Conservation (phyloP, 352 stramenopile genomes). For the Phytophthora syringae region DNA sequence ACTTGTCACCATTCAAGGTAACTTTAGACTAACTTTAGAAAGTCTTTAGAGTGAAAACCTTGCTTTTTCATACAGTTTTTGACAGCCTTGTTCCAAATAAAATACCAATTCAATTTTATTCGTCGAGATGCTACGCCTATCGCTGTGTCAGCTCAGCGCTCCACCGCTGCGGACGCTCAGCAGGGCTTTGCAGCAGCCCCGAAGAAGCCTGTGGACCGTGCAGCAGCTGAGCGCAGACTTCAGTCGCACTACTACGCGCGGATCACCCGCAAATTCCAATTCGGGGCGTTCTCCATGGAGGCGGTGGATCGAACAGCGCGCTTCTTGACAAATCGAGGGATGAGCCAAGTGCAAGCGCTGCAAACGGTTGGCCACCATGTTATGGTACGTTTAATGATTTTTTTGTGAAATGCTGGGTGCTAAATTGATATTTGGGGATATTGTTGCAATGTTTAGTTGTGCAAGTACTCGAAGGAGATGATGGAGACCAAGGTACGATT, state of each 20-base stretch:
- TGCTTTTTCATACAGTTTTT: too few species aligned
- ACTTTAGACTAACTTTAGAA: too few species aligned
- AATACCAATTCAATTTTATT: too few species aligned
- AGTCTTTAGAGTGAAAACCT: too few species aligned
- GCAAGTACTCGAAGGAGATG: slow-evolving; percentile 24
- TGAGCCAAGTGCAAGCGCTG: slow-evolving; percentile 34
- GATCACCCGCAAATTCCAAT: slow-evolving; percentile 40
- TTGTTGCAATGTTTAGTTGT: slow-evolving; percentile 30
- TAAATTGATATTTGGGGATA: background rate
- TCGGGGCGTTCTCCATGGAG: slow-evolving; percentile 26
- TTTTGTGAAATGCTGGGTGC: background rate
- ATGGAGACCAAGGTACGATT: slow-evolving; percentile 40
- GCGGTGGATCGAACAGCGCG: slow-evolving; percentile 28
- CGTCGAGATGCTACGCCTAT: slow-evolving; percentile 24
- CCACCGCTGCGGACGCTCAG: slow-evolving; percentile 7
- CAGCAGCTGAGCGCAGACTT: background rate
- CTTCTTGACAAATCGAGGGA: slow-evolving; percentile 38
- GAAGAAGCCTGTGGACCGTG: background rate
- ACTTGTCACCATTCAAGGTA: too few species aligned
- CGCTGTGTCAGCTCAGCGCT: background rate
- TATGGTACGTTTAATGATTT: slow-evolving; percentile 30
- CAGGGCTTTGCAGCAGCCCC: slow-evolving; percentile 3
- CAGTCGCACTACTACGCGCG: slow-evolving; percentile 33
- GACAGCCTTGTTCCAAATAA: too few species aligned
- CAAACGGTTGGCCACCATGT: slow-evolving; percentile 31